Percentiles rank a stretch among this genome's conserved stretches.
phyloP scores from a whole-genome alignment of 345 rosid species.

The Camelina sativa region DNA sequence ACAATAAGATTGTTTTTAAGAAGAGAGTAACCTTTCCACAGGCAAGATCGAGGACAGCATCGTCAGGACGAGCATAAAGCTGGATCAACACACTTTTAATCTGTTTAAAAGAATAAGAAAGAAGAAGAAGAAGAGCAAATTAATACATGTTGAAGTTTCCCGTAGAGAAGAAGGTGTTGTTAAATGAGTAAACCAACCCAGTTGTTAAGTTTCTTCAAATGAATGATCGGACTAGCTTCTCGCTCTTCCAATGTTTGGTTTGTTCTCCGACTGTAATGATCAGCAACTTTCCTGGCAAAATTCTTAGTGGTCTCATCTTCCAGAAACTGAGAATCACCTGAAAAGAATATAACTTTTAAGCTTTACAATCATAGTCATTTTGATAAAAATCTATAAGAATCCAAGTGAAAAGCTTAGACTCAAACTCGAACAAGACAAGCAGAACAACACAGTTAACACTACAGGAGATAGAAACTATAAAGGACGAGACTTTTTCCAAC shows the following conservation, averaged over 20 bases:
- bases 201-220: slow-evolving; percentile 91
- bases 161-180: slow-evolving; percentile 16
- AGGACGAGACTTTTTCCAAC: slow-evolving; percentile 4
- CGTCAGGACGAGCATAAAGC: slow-evolving; percentile 82
- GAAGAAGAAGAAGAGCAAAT: not conserved
- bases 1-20: not conserved
- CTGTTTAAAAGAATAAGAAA: slow-evolving; percentile 52
- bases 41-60: slow-evolving; percentile 95
- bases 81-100: slow-evolving; percentile 96
- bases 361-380: slow-evolving; percentile 9
- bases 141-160: not conserved
- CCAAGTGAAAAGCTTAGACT: not conserved
- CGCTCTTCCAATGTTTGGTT: slow-evolving; percentile 96
- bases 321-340: slow-evolving; percentile 67
- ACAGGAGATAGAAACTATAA: slow-evolving; percentile 9
- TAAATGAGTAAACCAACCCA: slow-evolving; percentile 61
- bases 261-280: slow-evolving; percentile 95
- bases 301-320: slow-evolving; percentile 71
- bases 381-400: not conserved
- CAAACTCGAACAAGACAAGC: slow-evolving; percentile 11
- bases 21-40: slow-evolving; percentile 83
- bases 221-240: slow-evolving; percentile 98
- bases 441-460: slow-evolving; percentile 3
- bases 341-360: slow-evolving; percentile 26
- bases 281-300: slow-evolving; percentile 80